These are phyloP conservation scores for Blastobotrys niveus DNA, from an alignment of 1,139 yeast species.

Conservation along the genomic window DNA sequence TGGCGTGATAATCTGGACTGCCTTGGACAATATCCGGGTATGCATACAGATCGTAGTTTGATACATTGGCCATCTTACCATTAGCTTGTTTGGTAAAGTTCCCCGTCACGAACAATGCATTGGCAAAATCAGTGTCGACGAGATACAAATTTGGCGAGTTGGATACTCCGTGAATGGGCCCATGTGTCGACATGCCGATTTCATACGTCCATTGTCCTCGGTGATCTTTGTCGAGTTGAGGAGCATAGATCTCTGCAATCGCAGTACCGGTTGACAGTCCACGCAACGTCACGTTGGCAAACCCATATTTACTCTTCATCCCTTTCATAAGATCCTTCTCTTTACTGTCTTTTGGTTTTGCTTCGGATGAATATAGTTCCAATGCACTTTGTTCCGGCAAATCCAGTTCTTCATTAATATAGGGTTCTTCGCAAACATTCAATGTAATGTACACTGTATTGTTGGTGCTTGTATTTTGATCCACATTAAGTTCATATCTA, in stretches of 20 bases:
- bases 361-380: slow-evolving; percentile 19
- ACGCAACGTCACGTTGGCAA: slow-evolving; percentile 25
- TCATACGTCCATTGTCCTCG: slow-evolving; percentile 42
- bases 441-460: slow-evolving; percentile 21
- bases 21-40: slow-evolving; percentile 25
- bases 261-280: slow-evolving; percentile 15
- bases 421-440: slow-evolving; percentile 22
- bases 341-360: slow-evolving; percentile 3
- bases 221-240: slow-evolving; percentile 12
- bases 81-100: slow-evolving; percentile 39
- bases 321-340: too few species aligned
- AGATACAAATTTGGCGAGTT: slow-evolving; percentile 51
- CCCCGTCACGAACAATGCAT: slow-evolving; percentile 67
- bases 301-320: slow-evolving; percentile 21
- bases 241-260: slow-evolving; percentile 23
- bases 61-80: slow-evolving; percentile 20
- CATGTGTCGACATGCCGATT: slow-evolving; percentile 63
- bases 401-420: slow-evolving; percentile 4
- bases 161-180: slow-evolving; percentile 68
- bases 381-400: slow-evolving; percentile 1
- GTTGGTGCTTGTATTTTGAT: not conserved
- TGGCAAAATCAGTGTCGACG: slow-evolving; percentile 67
- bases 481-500: slow-evolving; percentile 22
- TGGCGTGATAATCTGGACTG: not conserved
- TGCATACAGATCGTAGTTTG: slow-evolving; percentile 26